Base-by-base conservation (phyloP, 2,329 filamentous ascomycete species). In the Bretziella fagacearum region DNA sequence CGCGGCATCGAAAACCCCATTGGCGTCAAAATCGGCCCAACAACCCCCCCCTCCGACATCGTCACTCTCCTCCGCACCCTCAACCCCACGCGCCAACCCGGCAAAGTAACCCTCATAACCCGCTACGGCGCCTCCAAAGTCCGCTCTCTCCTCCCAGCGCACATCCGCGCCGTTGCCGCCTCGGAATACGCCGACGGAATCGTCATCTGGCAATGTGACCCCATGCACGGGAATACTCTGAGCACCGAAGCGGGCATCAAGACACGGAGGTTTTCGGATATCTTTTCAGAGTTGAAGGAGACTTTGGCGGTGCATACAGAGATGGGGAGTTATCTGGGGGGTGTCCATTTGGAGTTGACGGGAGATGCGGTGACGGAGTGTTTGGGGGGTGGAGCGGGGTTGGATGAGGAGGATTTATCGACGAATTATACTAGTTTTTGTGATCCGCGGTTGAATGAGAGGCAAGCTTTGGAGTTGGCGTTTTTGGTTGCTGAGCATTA, bases 321-420 rank as follows among this genome's bases (percentile, higher is more conserved):
- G 52, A 73, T 85, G 53, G 79, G 79, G 18, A 93, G 83, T 52
- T 91, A 89, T 65, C 73, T 98, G 0, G 91, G 91, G 30, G 91
- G 91, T 44, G 82, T 96, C 57, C 91, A 98, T 64, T 72, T 98
- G 6, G 91, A 98, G 63, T 69, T 98, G 40, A 98, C 91, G 0
- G 91, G 89, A 5, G 91, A 98, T 57, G 84, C 86, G 6, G 91
- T 98, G 7, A 98, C 91, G 0, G 91, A 98, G 65, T 98, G 91
- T 57, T 74, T 93, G 1, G 86, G 91, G 48, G 91, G 91, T 17
- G 89, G 84, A 53, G 84, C 85, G 58, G 84, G 81, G 0, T 65
- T 96, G 50, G 83, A 74, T 29, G 91, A 96, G 62, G 83, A 91
- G 52, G 89, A 95, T 58, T 61, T 98, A 56, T 81, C 81, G 2